A percentile compares a stretch with the other conserved stretches of the same genome.
These are phyloP conservation scores for Aspergillus quadricinctus DNA, from an alignment of 2,329 filamentous ascomycete species.

Conservation along the genomic window DNA sequence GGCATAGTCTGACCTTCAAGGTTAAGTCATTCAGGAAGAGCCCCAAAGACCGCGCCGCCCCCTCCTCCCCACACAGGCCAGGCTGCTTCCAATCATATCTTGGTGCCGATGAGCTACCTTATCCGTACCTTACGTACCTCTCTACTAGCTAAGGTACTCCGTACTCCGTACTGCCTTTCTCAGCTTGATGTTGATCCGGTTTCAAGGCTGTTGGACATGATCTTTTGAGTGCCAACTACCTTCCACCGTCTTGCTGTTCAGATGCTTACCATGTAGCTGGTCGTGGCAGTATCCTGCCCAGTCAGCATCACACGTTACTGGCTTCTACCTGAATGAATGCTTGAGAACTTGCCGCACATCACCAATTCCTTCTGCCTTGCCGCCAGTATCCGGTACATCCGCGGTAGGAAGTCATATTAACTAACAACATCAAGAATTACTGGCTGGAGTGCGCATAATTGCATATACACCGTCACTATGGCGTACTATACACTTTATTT, in stretches of 20 bases:
- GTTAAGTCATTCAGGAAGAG: background rate
- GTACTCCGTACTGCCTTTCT: background rate
- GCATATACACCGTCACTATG: slow-evolving; percentile 50
- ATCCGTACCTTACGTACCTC: background rate
- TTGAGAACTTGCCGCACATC: background rate
- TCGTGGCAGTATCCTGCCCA: slow-evolving; percentile 10
- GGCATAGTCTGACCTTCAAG: slow-evolving; percentile 22
- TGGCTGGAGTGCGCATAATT: background rate
- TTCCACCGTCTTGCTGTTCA: background rate
- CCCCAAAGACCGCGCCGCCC: background rate
- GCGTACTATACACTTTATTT: slow-evolving; percentile 71
- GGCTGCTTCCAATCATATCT: background rate
- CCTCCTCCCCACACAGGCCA: background rate
- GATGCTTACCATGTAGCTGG: slow-evolving; percentile 7
- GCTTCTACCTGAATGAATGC: background rate
- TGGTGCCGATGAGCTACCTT: background rate
- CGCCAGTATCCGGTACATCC: background rate
- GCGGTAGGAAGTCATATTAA: background rate
- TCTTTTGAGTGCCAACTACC: background rate
- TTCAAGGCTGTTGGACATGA: background rate
- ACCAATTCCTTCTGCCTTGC: background rate
- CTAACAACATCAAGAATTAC: background rate
- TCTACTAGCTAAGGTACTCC: background rate
- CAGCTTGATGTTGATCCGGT: background rate
- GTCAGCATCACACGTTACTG: background rate